Conservation (phyloP, 345 rosid genomes). For the Cardamine resedifolia region DNA sequence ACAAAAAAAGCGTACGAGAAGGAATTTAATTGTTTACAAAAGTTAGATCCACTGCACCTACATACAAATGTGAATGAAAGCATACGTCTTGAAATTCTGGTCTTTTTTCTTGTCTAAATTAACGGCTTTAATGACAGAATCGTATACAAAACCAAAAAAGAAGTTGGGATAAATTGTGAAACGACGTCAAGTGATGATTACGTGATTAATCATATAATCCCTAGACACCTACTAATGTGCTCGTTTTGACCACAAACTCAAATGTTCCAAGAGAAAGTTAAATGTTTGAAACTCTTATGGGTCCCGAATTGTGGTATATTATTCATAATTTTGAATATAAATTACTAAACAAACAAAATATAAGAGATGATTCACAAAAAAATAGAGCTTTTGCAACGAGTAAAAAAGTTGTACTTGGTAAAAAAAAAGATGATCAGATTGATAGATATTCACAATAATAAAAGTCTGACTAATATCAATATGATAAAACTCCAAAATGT, state of each 20-base stretch:
- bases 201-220: conserved; percentile 32
- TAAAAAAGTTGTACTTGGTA: background rate
- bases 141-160: no score
- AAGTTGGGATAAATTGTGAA: background rate
- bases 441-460: no score
- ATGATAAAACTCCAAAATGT: background rate
- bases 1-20: conserved; percentile 31
- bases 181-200: conserved; percentile 25
- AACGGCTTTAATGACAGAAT: background rate
- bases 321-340: background rate
- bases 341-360: background rate
- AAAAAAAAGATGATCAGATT: no score
- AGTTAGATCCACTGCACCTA: conserved; percentile 33
- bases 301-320: background rate
- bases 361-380: background rate
- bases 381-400: background rate
- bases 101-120: background rate
- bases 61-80: conserved; percentile 2
- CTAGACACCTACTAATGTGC: conserved; percentile 20
- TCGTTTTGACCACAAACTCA: conserved; percentile 18
- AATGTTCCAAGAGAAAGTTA: background rate
- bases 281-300: conserved; percentile 14
- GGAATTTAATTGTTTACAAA: conserved; percentile 19
- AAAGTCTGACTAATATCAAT: no score
- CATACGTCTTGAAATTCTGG: conserved; percentile 26